Evolutionary conservation across 441 rosid genomes (phyloP).

Genomic region (Corymbia calophylla): DNA sequence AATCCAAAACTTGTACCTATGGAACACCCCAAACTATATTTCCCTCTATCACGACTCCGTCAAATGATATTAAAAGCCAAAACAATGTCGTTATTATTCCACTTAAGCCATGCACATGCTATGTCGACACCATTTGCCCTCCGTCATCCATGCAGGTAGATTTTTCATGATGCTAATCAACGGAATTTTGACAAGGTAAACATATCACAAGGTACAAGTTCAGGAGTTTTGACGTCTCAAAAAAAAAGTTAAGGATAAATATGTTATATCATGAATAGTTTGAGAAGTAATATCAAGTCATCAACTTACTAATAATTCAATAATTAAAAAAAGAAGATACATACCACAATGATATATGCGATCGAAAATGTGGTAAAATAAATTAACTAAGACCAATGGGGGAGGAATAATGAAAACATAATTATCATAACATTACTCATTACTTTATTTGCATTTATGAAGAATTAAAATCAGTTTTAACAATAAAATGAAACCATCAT

Average conservation of each 20-base stretch:
- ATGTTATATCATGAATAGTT: background rate
- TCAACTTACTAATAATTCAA: background rate
- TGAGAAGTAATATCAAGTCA: background rate
- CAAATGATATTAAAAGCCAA: background rate
- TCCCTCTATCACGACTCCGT: rapidly evolving
- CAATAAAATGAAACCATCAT: too few relatives aligned
- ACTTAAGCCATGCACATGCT: background rate
- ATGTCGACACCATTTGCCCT: background rate
- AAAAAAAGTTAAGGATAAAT: background rate
- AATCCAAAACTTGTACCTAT: background rate
- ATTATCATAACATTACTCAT: background rate
- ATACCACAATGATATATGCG: background rate
- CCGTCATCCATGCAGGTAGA: rapidly evolving
- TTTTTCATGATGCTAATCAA: background rate
- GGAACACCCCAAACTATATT: background rate
- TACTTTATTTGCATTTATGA: background rate
- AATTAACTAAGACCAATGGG: background rate
- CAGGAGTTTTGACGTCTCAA: background rate
- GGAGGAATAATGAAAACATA: background rate
- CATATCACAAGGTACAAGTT: background rate
- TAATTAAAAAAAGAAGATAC: background rate
- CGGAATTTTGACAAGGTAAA: background rate
- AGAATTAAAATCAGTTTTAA: background rate
- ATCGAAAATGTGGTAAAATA: background rate
- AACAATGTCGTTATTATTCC: too few relatives aligned